These are phyloP conservation scores for Fusarium sp. DNA, from an alignment of 2,329 filamentous ascomycete genomes.

Conservation along the genomic window DNA sequence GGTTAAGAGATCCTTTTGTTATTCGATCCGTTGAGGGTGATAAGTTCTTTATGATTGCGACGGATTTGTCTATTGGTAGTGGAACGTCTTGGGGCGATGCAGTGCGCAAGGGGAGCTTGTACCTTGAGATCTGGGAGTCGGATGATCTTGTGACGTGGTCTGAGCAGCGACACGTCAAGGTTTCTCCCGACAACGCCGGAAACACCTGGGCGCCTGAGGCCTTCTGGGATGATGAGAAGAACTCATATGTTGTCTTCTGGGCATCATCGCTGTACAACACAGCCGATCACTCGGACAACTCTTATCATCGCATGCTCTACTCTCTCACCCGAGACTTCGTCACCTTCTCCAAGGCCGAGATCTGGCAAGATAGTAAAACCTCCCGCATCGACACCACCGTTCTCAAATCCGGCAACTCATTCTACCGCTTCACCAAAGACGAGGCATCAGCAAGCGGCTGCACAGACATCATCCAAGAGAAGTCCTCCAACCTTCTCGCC, in stretches of 20 bases:
- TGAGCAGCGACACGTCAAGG: constrained; percentile 60
- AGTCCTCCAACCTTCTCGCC: constrained; percentile 56
- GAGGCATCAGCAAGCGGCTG: constrained; percentile 64
- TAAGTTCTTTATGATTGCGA: constrained; percentile 65
- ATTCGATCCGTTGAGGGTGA: constrained; percentile 62
- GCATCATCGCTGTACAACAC: constrained; percentile 58
- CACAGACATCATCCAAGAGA: constrained; percentile 66
- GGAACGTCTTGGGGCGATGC: constrained; percentile 64
- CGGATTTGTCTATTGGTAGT: constrained; percentile 65
- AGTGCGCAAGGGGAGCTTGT: constrained; percentile 60
- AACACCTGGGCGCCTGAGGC: constrained; percentile 67
- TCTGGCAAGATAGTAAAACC: constrained; percentile 64
- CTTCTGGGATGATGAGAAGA: constrained; percentile 58
- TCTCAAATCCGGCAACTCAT: constrained; percentile 54
- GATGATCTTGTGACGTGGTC: constrained; percentile 63
- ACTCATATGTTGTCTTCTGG: constrained; percentile 61
- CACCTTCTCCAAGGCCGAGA: constrained; percentile 58
- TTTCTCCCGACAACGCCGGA: constrained; percentile 61
- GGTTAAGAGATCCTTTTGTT: constrained; percentile 64
- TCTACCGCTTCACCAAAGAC: constrained; percentile 68
- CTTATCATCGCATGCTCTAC: constrained; percentile 66
- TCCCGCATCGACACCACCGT: constrained; percentile 66
- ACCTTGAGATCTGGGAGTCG: constrained; percentile 66
- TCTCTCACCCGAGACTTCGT: constrained; percentile 63
- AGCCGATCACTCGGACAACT: constrained; percentile 53